Evolutionary conservation across 345 rosid species (phyloP), one percentile per base, ranked within the genome.

Genomic region (Moringa oleifera): DNA sequence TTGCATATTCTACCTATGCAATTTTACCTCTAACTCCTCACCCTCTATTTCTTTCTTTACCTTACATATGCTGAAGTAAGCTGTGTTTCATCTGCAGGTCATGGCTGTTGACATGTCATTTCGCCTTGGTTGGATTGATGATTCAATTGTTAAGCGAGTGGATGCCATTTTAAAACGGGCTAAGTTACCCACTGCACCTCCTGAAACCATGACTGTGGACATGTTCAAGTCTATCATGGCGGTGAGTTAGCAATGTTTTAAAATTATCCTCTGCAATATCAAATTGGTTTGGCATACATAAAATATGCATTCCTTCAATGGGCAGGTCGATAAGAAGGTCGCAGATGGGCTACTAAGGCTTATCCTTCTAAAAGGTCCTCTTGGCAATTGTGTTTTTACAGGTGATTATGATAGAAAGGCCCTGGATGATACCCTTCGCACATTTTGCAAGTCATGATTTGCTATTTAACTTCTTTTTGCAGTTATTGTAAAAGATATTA

Each of bases 31-130:
- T 60, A 46, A 13, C 7, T 21, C 46, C 9, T 22, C 1, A 8
- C 20, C 25, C 57, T n/a, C 0, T 41, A 55, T 51, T 36, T 16
- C 6, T 18, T 11, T 17, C 20, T 18, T 45, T 53, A 37, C 15
- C 37, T 33, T 33, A 33, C n/a, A n/a, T n/a, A n/a, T 33, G 5
- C 11, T 11, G 6, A 33, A 33, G 37, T 11, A 33, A 33, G 11
- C 37, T 33, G 37, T 41, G 18, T 52, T 37, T 57, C 23, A 67
- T 68, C 21, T 71, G 57, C 73, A 93, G 98, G 92, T 90, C 53
- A 91, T 95, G 99, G 99, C 99, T 53, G 96, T 85, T 75, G 96
- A 94, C 84, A 83, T 94, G 97, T 94, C 99, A 61, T 75, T 85
- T 75, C 93, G 96, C 64, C 97, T 91, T 58, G 97, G 99, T 68